These are phyloP conservation scores for Metschnikowia shivogae DNA, from an alignment of 805 yeast species.

Conservation along the genomic window DNA sequence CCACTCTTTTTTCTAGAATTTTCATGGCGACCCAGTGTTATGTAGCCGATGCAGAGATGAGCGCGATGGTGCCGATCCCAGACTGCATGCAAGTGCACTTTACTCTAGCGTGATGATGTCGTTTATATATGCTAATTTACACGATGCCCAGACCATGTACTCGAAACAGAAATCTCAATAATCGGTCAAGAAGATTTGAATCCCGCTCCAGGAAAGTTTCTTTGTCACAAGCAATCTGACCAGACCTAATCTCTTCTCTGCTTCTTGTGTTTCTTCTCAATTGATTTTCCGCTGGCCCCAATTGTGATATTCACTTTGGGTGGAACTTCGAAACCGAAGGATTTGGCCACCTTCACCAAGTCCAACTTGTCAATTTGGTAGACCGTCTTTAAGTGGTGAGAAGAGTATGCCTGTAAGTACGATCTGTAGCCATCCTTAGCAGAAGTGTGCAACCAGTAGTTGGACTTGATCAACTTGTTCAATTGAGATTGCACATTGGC, in stretches of 20 bases:
- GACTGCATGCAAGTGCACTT: neutral
- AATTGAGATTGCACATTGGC: constrained; percentile 95
- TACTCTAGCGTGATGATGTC: neutral
- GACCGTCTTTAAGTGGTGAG: constrained; percentile 93
- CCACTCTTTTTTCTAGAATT: constrained; percentile 49
- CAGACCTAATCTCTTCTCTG: constrained; percentile 29
- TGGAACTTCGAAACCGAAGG: constrained; percentile 92
- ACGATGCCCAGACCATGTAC: constrained; percentile 6
- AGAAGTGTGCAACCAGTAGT: constrained; percentile 89
- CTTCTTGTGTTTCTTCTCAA: constrained; percentile 45
- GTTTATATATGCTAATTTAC: constrained; percentile 11
- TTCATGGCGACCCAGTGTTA: constrained; percentile 24
- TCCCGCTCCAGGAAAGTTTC: neutral
- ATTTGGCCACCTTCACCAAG: constrained; percentile 88
- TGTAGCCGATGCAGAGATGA: neutral
- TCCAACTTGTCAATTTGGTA: constrained; percentile 95
- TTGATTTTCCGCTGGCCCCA: constrained; percentile 81
- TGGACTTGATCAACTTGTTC: constrained; percentile 84
- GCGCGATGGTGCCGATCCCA: neutral
- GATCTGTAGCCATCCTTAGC: constrained; percentile 98
- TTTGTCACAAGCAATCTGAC: neutral
- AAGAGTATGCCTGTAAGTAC: constrained; percentile 94
- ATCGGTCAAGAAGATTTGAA: neutral
- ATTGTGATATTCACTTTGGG: constrained; percentile 96
- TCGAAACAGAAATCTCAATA: neutral